Conservation (phyloP, 371 early-diverging fungal species). For the Capillidium heterosporum region DNA sequence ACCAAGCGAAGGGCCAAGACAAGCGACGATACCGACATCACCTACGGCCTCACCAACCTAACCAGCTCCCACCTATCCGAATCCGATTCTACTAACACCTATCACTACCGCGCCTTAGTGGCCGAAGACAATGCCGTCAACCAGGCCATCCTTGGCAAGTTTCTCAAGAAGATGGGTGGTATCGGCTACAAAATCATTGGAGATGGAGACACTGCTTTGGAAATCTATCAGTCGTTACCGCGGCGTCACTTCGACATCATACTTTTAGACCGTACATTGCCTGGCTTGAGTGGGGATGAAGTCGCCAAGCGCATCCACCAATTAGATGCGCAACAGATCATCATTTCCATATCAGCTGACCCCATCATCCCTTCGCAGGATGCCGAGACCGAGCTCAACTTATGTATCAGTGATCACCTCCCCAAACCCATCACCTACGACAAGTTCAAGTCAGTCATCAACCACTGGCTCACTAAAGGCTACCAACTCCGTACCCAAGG, state of each 20-base stretch:
- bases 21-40: neutral
- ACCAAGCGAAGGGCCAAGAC: neutral
- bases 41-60: neutral
- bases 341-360: constrained; percentile 2
- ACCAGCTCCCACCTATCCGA: neutral
- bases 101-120: neutral
- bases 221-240: neutral
- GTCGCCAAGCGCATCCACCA: neutral
- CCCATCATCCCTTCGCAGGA: neutral
- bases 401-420: neutral
- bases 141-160: neutral
- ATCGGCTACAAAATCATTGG: neutral
- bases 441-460: constrained; percentile 2
- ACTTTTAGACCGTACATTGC: constrained; percentile 1
- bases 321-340: neutral
- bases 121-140: constrained; percentile 6
- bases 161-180: neutral
- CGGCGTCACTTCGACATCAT: neutral
- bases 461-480: neutral
- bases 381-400: neutral
- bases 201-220: constrained; percentile 1
- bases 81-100: neutral
- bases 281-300: constrained; percentile 2
- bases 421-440: constrained; percentile 2
- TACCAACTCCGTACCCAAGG: neutral